Percentiles rank a stretch among this genome's conserved stretches.
phyloP scores from a whole-genome alignment of 176 grass and related monocot species.

The Poa pratensis region DNA sequence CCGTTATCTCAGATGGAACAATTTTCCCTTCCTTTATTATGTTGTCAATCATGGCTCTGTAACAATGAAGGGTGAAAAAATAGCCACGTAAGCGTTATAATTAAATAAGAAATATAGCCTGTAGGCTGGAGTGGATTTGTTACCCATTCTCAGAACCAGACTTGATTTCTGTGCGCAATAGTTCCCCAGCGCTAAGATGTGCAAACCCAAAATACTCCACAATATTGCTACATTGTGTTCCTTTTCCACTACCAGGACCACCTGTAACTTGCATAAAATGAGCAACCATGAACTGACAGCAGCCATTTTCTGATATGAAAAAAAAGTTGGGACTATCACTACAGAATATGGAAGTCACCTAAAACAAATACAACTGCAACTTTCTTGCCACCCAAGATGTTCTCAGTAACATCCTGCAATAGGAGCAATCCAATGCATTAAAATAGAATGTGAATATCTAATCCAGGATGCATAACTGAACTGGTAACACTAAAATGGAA shows the following conservation, averaged over 20 bases:
- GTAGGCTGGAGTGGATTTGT: neutral
- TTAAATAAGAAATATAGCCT: slow-evolving; percentile 19
- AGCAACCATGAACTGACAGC: neutral
- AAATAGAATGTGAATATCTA: neutral
- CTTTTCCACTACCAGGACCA: slow-evolving; percentile 69
- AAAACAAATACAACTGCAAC: slow-evolving; percentile 61
- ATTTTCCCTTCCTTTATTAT: slow-evolving; percentile 77
- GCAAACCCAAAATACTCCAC: slow-evolving; percentile 61
- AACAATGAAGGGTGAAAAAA: slow-evolving; percentile 15
- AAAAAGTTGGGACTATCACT: neutral
- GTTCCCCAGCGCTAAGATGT: slow-evolving; percentile 65
- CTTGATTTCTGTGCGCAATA: slow-evolving; percentile 60
- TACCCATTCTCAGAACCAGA: slow-evolving; percentile 75
- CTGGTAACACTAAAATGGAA: slow-evolving; percentile 15
- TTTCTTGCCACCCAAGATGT: slow-evolving; percentile 50
- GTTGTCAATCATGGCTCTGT: slow-evolving; percentile 68
- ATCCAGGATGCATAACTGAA: slow-evolving; percentile 4
- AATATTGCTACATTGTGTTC: slow-evolving; percentile 62
- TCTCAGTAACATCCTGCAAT: slow-evolving; percentile 49
- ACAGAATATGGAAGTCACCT: slow-evolving; percentile 47
- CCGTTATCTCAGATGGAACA: slow-evolving; percentile 69
- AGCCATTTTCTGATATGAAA: slow-evolving; percentile 1
- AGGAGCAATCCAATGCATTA: slow-evolving; percentile 1
- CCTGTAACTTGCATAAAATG: slow-evolving; percentile 39
- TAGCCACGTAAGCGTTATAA: neutral